A percentile compares a stretch with the other conserved stretches of the same genome.
These are phyloP conservation scores for Pseudomonodictys pantanalensis DNA, from an alignment of 495 filamentous ascomycete species.

Conservation along the genomic window DNA sequence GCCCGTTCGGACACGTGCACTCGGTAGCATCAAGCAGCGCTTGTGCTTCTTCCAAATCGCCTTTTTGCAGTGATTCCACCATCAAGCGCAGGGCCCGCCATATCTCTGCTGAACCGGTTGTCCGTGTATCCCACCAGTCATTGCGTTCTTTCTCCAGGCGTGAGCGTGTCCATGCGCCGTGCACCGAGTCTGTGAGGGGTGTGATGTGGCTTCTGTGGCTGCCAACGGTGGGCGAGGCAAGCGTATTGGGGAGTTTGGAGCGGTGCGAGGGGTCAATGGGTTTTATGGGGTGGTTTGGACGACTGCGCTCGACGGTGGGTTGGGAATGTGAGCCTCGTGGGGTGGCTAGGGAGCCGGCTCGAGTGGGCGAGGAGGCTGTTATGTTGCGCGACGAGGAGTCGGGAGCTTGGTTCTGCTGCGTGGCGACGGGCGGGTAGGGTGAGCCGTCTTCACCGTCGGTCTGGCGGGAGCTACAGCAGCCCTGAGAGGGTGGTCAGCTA, in stretches of 20 bases:
- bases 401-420: neutral
- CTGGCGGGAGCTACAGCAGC: conserved; percentile 29
- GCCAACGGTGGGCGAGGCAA: conserved; percentile 1
- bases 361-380: conserved; percentile 9
- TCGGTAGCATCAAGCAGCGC: conserved; percentile 72
- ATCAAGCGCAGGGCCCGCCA: conserved; percentile 72
- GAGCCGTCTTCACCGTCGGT: neutral
- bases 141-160: conserved; percentile 41
- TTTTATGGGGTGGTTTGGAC: conserved; percentile 21
- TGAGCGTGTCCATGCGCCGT: conserved; percentile 49
- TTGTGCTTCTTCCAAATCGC: conserved; percentile 70
- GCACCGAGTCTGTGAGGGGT: conserved; percentile 8
- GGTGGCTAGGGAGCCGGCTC: conserved; percentile 5
- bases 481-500: conserved; percentile 12
- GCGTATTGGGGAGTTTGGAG: conserved; percentile 14
- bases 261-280: conserved; percentile 1
- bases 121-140: conserved; percentile 64
- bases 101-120: conserved; percentile 70
- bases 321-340: conserved; percentile 18
- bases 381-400: conserved; percentile 26
- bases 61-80: conserved; percentile 59
- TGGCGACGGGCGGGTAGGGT: conserved; percentile 15
- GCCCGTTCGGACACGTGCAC: conserved; percentile 70
- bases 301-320: neutral
- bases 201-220: neutral